These are phyloP conservation scores for Yamadazyma pseudoaaseri DNA, from an alignment of 1,139 yeast species.

Conservation along the genomic window DNA sequence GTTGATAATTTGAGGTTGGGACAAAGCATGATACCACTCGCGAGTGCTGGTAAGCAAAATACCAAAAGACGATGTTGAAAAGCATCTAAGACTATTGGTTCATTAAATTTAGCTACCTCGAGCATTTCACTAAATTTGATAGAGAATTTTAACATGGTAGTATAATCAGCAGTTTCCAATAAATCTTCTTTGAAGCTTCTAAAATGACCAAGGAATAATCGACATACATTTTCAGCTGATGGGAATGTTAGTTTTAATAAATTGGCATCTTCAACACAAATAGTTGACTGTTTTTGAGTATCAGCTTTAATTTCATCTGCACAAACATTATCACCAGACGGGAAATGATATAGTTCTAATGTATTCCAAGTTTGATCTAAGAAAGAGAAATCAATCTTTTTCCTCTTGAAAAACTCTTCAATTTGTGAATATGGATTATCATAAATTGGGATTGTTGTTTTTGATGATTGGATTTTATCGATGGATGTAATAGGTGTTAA, in stretches of 20 bases:
- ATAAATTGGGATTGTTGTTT: background rate
- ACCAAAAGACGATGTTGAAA: constrained; percentile 17
- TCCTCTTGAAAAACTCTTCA: constrained; percentile 4
- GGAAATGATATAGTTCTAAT: constrained; percentile 5
- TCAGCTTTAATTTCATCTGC: constrained; percentile 12
- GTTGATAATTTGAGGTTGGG: constrained; percentile 9
- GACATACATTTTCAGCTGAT: constrained; percentile 10
- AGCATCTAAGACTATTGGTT: constrained; percentile 6
- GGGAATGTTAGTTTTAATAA: constrained; percentile 19
- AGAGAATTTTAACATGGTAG: constrained; percentile 7
- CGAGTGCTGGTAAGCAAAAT: constrained; percentile 20
- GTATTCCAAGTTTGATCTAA: constrained; percentile 4
- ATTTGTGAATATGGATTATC: constrained; percentile 4
- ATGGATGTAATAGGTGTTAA: constrained; percentile 2
- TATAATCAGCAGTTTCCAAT: constrained; percentile 17
- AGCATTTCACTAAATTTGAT: constrained; percentile 7
- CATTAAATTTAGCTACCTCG: constrained; percentile 6
- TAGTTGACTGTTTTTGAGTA: constrained; percentile 6
- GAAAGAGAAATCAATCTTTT: constrained; percentile 2
- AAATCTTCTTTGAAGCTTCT: constrained; percentile 17
- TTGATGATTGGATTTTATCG: background rate
- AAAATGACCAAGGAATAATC: constrained; percentile 16
- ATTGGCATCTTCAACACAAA: constrained; percentile 18
- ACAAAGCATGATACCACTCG: constrained; percentile 24
- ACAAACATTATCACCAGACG: constrained; percentile 8